These are phyloP conservation scores for Simplicillium sp. DNA, from an alignment of 2,329 filamentous ascomycete genomes.

Conservation along the genomic window DNA sequence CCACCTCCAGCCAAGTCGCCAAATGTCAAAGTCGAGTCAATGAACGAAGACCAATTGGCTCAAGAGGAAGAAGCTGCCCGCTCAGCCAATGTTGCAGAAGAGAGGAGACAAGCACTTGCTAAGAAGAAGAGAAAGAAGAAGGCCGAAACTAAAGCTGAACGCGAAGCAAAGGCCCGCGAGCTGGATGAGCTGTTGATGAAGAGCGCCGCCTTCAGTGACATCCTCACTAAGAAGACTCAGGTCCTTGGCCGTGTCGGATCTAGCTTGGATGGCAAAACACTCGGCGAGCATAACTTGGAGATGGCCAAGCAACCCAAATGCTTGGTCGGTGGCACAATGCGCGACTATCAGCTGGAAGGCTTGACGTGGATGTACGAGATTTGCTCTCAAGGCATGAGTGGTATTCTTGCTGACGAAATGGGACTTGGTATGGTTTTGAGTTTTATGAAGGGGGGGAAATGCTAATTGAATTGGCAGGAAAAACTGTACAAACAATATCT, in stretches of 20 bases:
- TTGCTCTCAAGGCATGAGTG: slow-evolving; percentile 72
- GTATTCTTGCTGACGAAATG: slow-evolving; percentile 92
- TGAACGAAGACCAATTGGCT: slow-evolving; percentile 15
- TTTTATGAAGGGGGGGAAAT: no score
- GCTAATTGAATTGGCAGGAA: slow-evolving; percentile 41
- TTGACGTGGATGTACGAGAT: slow-evolving; percentile 92
- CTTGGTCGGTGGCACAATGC: slow-evolving; percentile 81
- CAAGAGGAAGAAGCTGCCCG: slow-evolving; percentile 27
- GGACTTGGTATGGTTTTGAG: slow-evolving; percentile 48
- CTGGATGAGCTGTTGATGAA: slow-evolving; percentile 50
- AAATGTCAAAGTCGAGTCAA: neutral
- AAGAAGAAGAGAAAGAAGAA: slow-evolving; percentile 39
- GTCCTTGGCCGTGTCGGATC: slow-evolving; percentile 53
- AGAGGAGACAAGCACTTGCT: slow-evolving; percentile 28
- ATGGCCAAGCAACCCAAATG: slow-evolving; percentile 81
- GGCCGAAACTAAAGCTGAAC: slow-evolving; percentile 41
- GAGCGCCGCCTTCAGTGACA: slow-evolving; percentile 51
- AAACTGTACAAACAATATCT: slow-evolving; percentile 86
- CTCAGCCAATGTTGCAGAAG: slow-evolving; percentile 35
- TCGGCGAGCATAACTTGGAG: slow-evolving; percentile 58
- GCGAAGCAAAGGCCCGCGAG: slow-evolving; percentile 48
- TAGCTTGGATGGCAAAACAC: slow-evolving; percentile 46
- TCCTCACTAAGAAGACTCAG: slow-evolving; percentile 54
- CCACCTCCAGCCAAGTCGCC: slow-evolving; percentile 6
- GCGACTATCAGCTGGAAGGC: slow-evolving; percentile 88